Evolutionary conservation across 306 rosid species (phyloP).

Genomic region (apple (Malus domestica)): ASM211411v1 NC_041795.1:36307501-36308000

Average conservation of each 20-base stretch:
- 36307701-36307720: constrained; percentile 20
- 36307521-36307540: constrained; percentile 48
- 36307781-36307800: constrained; percentile 30
- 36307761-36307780: constrained; percentile 12
- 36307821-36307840: constrained; percentile 7
- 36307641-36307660: constrained; percentile 4
- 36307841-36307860: constrained; percentile 6
- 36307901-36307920: constrained; percentile 3
- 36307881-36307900: constrained; percentile 3
- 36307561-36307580: constrained; percentile 57
- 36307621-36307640: constrained; percentile 30
- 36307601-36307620: constrained; percentile 22
- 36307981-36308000: not conserved
- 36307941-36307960: not conserved
- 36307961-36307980: constrained; percentile 9
- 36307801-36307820: constrained; percentile 13
- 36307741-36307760: constrained; percentile 51
- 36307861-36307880: not conserved
- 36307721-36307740: constrained; percentile 60
- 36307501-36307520: constrained; percentile 41
- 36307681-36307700: constrained; percentile 17
- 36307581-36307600: not conserved
- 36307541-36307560: constrained; percentile 55
- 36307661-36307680: not conserved
- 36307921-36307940: not conserved